Conservation (phyloP, 2,329 filamentous ascomycete species). For the Achaetomium macrosporum region DNA sequence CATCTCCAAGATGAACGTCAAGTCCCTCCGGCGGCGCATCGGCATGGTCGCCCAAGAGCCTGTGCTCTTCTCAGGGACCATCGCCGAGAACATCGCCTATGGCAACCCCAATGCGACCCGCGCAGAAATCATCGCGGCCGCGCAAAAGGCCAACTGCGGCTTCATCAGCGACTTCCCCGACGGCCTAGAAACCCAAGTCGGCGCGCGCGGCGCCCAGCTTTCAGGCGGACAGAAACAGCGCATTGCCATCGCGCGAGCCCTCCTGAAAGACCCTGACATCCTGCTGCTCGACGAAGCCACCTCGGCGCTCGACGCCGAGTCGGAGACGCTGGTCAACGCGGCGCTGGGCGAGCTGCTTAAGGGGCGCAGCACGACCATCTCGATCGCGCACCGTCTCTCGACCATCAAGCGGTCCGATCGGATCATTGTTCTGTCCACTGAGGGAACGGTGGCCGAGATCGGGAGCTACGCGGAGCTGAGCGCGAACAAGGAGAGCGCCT, state of each 20-base stretch:
- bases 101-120: slow-evolving; percentile 74
- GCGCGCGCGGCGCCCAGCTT: slow-evolving; percentile 84
- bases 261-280: slow-evolving; percentile 95
- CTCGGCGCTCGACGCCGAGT: slow-evolving; percentile 91
- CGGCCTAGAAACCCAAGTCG: slow-evolving; percentile 88
- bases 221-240: slow-evolving; percentile 97
- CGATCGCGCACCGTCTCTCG: slow-evolving; percentile 89
- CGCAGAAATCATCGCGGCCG: slow-evolving; percentile 77
- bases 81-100: slow-evolving; percentile 88
- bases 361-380: slow-evolving; percentile 92
- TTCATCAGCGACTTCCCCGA: slow-evolving; percentile 97
- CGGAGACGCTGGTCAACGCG: slow-evolving; percentile 91
- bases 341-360: slow-evolving; percentile 74
- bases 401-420: slow-evolving; percentile 95
- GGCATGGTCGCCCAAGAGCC: slow-evolving; percentile 95
- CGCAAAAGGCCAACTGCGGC: slow-evolving; percentile 86
- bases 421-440: slow-evolving; percentile 82
- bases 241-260: slow-evolving; percentile 90
- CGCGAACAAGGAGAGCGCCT: slow-evolving; percentile 69
- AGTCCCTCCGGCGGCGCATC: slow-evolving; percentile 85
- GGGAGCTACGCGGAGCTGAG: slow-evolving; percentile 77
- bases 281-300: slow-evolving; percentile 95
- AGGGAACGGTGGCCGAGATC: slow-evolving; percentile 86
- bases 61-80: slow-evolving; percentile 79
- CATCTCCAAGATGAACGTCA: slow-evolving; percentile 81